A percentile compares a stretch with the other conserved stretches of the same genome.
Evolutionary conservation across 495 filamentous ascomycete genomes (phyloP).

Genomic region (Lichenothelia convexa): DNA sequence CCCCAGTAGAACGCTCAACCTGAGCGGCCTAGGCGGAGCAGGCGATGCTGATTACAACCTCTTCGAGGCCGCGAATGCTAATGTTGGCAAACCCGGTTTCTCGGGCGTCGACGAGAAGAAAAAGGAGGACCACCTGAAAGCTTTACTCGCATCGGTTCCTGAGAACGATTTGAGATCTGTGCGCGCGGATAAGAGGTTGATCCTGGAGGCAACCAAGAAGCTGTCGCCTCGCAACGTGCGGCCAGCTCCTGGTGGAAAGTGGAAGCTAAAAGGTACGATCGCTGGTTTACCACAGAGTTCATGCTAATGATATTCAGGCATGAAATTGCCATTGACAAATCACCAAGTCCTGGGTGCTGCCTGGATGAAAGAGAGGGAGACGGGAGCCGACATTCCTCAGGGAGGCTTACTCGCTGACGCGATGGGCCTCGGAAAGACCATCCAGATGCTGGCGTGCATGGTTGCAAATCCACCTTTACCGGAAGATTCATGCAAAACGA

Average conservation of each 20-base stretch:
- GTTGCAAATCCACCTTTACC: slow-evolving; percentile 13
- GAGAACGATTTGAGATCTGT: slow-evolving; percentile 6
- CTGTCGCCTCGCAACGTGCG: background rate
- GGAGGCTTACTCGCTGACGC: slow-evolving; percentile 40
- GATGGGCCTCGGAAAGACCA: slow-evolving; percentile 42
- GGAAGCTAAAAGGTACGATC: slow-evolving; percentile 27
- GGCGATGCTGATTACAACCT: slow-evolving; percentile 4
- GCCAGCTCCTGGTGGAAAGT: slow-evolving; percentile 17
- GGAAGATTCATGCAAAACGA: slow-evolving; percentile 16
- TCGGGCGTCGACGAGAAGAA: slow-evolving; percentile 6
- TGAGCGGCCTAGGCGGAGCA: background rate
- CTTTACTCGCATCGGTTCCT: slow-evolving; percentile 17
- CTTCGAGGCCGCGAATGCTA: slow-evolving; percentile 12
- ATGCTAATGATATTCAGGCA: too few species aligned
- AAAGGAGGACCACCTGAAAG: slow-evolving; percentile 13
- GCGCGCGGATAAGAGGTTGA: slow-evolving; percentile 6
- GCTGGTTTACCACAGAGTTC: too few species aligned
- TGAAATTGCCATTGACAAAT: slow-evolving; percentile 28
- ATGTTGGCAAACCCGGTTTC: slow-evolving; percentile 8
- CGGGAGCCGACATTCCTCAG: slow-evolving; percentile 18
- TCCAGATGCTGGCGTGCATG: slow-evolving; percentile 12
- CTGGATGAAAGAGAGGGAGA: slow-evolving; percentile 41
- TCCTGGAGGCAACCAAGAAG: slow-evolving; percentile 2
- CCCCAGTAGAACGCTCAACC: background rate
- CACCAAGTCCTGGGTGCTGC: slow-evolving; percentile 37